Base-by-base conservation (phyloP, 2,329 filamentous ascomycete genomes). In the Sporothrix globosa region DNA sequence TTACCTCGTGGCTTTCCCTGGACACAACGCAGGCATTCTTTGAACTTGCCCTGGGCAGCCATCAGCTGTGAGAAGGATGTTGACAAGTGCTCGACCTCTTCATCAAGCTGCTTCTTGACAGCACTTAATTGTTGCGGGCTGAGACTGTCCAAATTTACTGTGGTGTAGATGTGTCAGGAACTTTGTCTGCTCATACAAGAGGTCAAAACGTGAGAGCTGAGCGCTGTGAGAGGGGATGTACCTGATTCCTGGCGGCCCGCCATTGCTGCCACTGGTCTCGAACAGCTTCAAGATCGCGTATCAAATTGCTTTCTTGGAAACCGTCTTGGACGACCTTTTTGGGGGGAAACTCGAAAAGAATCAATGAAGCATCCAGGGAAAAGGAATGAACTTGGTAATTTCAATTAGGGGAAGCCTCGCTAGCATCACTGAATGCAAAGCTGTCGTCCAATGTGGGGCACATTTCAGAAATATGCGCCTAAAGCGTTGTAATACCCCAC, bases 91-190 rank as follows among this genome's bases (percentile, higher is more conserved):
- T 97, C 93, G 74, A 99, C 90, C 82, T 99, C 96, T 77, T 96
- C 91, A 80, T 97, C 95, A 75, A 99, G 90, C 80, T 97, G 95
- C 80, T 96, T 93, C 85, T 99, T 97, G 75, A 99, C 90, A 76
- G 93, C 89, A 75, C 89, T 90, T 75, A 99, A 91, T 82, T 97
- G 95, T 75, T 92, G 92, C 34, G 90, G 85, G 76, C 91, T 91
- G 77, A 99, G 90, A 72, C 87, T 89, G 76, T 90, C 88, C 76
- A 99, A 83, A 75, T 86, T 86, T 75, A 88, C 86, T 88, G 74
- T 24, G 34, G 10, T 69, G 4, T 6, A 34, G 39, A 19, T 4
- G 13, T 61, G n/a, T 67, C 34, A 67, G 50, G 11, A 67, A 21
- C 2, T 9, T 5, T 3, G 19, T 41, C 19, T 44, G 19, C 34